phyloP scores from a whole-genome alignment of 768 basidiomycete species.

The Inosperma sp. region DNA sequence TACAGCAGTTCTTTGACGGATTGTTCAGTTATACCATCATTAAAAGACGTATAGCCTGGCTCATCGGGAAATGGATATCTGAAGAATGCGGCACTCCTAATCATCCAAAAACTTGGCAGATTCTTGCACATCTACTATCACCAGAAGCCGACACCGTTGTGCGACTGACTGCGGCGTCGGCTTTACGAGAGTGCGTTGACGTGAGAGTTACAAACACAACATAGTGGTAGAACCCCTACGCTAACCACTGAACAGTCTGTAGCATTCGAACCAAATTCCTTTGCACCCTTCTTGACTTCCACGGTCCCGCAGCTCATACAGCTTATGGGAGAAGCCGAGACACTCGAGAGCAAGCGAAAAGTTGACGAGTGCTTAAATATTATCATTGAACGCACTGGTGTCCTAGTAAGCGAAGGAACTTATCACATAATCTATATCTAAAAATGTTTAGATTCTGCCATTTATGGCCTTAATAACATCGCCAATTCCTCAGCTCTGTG shows the following conservation, averaged over 20 bases:
- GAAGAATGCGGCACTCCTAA: constrained; percentile 59
- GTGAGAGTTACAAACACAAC: constrained; percentile 43
- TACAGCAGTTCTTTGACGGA: background rate
- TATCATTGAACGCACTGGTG: constrained; percentile 55
- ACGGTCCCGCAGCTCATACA: constrained; percentile 62
- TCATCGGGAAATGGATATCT: constrained; percentile 84
- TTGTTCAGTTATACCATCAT: constrained; percentile 75
- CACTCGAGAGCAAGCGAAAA: constrained; percentile 71
- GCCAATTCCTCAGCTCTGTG: constrained; percentile 71
- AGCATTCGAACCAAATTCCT: constrained; percentile 56
- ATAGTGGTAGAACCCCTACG: constrained; percentile 4
- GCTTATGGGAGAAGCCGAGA: constrained; percentile 68
- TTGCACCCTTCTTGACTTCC: constrained; percentile 63
- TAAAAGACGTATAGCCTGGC: constrained; percentile 93
- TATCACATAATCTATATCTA: background rate
- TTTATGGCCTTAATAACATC: constrained; percentile 55
- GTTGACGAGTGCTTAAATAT: constrained; percentile 66
- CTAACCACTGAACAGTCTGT: constrained; percentile 43
- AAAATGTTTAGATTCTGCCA: constrained; percentile 54
- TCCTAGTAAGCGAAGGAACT: constrained; percentile 28
- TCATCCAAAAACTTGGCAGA: constrained; percentile 70
- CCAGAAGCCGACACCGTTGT: constrained; percentile 79
- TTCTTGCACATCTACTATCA: constrained; percentile 72
- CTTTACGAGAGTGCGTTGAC: constrained; percentile 79
- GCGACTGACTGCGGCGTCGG: constrained; percentile 75